Base-by-base conservation (phyloP, 495 filamentous ascomycete species). In the Eremomyces bilateralis region DNA sequence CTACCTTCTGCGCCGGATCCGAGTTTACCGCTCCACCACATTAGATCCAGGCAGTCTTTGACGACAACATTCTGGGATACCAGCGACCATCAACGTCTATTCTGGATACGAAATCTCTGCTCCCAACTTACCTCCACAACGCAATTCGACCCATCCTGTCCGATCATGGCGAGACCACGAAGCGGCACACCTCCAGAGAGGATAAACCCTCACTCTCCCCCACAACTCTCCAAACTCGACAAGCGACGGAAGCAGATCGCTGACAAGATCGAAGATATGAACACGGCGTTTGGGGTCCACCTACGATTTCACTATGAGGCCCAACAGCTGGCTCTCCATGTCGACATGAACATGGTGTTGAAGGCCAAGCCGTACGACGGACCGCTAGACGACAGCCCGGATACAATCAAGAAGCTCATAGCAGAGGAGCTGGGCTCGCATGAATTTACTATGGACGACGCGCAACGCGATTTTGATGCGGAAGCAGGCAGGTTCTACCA, bases 331-430 rank as follows among this genome's bases (percentile, higher is more conserved):
- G 74, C 76, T 31, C 64, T 94, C 2, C 85, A 94, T 52, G 72
- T 76, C 37, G 90, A 95, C 49, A 82, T 90, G 50, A 77, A 68
- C 34, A 67, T 92, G 5, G 78, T 95, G 47, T 70, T 77, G 44
- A 69, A 72, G 43, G 76, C 85, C 29, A 71, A 91, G 43, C 76
- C 77, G 0, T 90, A 88, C 42, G 58, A 63, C 11, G 64, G 66
- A 15, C 71, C 79, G 17, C 60, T 94, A 4, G 71, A 81, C 15
- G 73, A 79, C 42, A 65, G 68, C 17, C 65, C 69, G 4, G 64
- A 69, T 19, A 75, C 76, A 16, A 67, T 80, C 39, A 56, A 64
- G 12, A 55, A 79, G 47, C 66, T 81, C 35, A 61, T 44, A 38
- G 40, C 17, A 4, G 31, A 37, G 25, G 42, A 52, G 33, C 44